Evolutionary conservation across 768 basidiomycete species (phyloP).

Genomic region (Strobilomyces confusus): DNA sequence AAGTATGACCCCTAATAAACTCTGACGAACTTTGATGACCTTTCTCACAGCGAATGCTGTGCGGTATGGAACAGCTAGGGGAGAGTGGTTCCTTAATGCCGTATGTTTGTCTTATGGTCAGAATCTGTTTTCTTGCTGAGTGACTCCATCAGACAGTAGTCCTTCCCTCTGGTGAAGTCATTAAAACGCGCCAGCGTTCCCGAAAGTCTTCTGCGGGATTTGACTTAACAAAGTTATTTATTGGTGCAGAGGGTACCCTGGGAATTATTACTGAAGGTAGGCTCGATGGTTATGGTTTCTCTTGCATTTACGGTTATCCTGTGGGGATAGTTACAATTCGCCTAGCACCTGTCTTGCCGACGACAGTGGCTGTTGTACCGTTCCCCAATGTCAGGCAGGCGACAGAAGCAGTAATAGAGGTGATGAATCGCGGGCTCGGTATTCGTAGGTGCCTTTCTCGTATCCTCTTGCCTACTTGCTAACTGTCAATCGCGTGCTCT

Average conservation of each 20-base stretch:
- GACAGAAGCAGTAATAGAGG: conserved; percentile 68
- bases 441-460: conserved; percentile 54
- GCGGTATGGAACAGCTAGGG: conserved; percentile 84
- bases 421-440: conserved; percentile 67
- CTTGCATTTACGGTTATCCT: background rate
- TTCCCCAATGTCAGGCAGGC: conserved; percentile 76
- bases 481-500: background rate
- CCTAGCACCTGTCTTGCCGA: conserved; percentile 77
- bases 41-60: conserved; percentile 62
- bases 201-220: conserved; percentile 88
- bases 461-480: background rate
- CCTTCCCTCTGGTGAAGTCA: conserved; percentile 82
- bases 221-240: conserved; percentile 80
- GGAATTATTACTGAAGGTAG: conserved; percentile 86
- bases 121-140: background rate
- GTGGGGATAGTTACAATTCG: conserved; percentile 64
- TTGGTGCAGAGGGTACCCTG: conserved; percentile 78
- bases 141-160: conserved; percentile 66
- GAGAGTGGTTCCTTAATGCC: conserved; percentile 86
- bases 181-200: conserved; percentile 77
- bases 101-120: conserved; percentile 37
- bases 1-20: conserved; percentile 40
- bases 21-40: conserved; percentile 15
- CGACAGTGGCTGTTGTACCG: conserved; percentile 76
- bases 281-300: background rate